A percentile compares a stretch with the other conserved stretches of the same genome.
These are phyloP conservation scores for Phytophthora multivora DNA, from an alignment of 352 stramenopile genomes.

Conservation along the genomic window DNA sequence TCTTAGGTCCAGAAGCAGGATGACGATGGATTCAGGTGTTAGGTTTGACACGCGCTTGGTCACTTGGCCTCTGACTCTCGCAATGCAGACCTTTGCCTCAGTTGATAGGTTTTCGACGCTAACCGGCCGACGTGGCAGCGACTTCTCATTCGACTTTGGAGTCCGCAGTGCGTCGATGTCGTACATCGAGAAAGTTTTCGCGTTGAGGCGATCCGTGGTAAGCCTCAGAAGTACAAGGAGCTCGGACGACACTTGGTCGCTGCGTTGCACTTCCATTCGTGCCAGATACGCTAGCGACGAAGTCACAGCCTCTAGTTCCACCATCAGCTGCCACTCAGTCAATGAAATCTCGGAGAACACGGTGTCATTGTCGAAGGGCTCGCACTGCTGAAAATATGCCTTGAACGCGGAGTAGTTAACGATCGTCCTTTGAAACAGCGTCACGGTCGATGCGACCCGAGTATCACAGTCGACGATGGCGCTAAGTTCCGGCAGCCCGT, in stretches of 20 bases:
- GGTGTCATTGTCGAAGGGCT: no score
- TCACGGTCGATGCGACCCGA: conserved; percentile 3
- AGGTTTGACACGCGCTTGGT: not conserved
- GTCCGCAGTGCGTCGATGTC: not conserved
- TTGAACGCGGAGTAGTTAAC: not conserved
- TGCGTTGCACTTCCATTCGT: no score
- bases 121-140: not conserved
- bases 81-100: not conserved
- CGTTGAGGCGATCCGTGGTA: not conserved
- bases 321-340: no score
- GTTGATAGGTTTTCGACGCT: not conserved
- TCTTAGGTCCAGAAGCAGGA: not conserved
- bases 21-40: not conserved
- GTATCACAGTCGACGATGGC: conserved; percentile 7
- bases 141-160: not conserved
- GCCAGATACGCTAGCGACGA: no score
- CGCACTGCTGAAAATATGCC: no score
- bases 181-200: not conserved
- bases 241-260: no score
- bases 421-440: not conserved
- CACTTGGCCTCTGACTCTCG: not conserved
- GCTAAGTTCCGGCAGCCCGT: not conserved
- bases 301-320: no score
- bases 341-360: no score
- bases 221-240: no score